Conservation (phyloP, 768 basidiomycete species). For the Collybia sp. region DNA sequence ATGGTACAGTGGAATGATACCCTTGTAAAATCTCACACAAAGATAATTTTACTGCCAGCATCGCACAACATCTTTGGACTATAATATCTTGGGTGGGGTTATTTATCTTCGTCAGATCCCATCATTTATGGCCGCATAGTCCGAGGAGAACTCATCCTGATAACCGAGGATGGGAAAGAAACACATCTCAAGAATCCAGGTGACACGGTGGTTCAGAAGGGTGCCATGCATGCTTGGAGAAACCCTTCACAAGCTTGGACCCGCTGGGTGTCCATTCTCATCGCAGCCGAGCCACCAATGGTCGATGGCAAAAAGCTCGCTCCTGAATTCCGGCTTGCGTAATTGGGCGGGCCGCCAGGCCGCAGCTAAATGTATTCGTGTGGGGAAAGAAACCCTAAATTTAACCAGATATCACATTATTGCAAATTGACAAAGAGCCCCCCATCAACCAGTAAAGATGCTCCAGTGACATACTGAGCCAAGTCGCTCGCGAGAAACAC, state of each 20-base stretch:
- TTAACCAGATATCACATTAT: conserved; percentile 5
- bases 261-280: conserved; percentile 47
- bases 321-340: conserved; percentile 22
- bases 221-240: conserved; percentile 58
- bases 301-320: conserved; percentile 37
- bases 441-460: conserved; percentile 65
- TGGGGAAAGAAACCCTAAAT: background rate
- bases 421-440: conserved; percentile 75
- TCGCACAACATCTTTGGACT: conserved; percentile 55
- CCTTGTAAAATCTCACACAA: background rate
- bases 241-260: conserved; percentile 50
- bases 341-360: background rate
- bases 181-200: conserved; percentile 48
- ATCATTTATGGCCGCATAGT: conserved; percentile 26
- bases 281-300: conserved; percentile 50
- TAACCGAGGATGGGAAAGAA: conserved; percentile 53
- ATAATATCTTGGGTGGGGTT: conserved; percentile 50
- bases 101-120: background rate
- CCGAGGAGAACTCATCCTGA: conserved; percentile 48
- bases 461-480: conserved; percentile 65
- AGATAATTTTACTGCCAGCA: conserved; percentile 20
- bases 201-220: conserved; percentile 52
- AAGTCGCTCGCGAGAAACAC: conserved; percentile 72
- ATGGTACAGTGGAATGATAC: conserved; percentile 34
- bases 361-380: background rate